Evolutionary conservation across 371 early-diverging fungal species (phyloP), one percentile per base, ranked within the genome.

Genomic region (Thermomucor indicae-seudaticae): DNA sequence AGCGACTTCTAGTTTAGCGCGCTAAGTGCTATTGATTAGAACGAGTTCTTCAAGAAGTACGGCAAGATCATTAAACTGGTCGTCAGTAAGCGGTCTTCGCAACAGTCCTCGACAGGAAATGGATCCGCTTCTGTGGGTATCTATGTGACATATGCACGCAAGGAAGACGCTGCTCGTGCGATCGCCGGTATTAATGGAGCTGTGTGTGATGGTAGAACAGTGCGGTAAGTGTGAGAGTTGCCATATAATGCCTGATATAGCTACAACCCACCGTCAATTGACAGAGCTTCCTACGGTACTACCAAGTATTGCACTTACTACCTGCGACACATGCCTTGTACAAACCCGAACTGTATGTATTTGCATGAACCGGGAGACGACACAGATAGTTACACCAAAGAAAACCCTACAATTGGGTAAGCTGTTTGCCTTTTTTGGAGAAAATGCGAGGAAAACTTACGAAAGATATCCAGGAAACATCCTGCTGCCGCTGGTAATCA

Each of bases 31-130:
- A 8, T 53, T 28, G 59, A 52, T 75, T 79, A 85, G 60, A 78
- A 81, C 43, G 95, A 96, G 38, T 91, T 93, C 58, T 96, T 97
- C 78, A 96, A 94, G 22, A 94, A 95, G 70, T 96, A 88, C 71
- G 98, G 98, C 42, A 92, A 90, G 43, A 93, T 97, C 45, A 75
- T 82, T 28, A 90, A 93, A 62, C 84, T 96, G 10, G 92, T 95
- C 22, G 74, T 93, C 24, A 90, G 87, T 58, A 77, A 74, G 35
- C 79, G 84, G 7, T 27, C 58, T 19, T 30, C 58, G n/a, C 70
- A 80, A 43, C 78, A 75, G 5, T 48, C 73, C 17, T 62, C 76
- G 2, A 47, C 56, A 6, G 49, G 45, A 23, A 37, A 46, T 24
- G 29, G 52, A 7, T 57, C 68, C 25, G 60, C 73, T 2, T 60